A percentile compares a stretch with the other conserved stretches of the same genome.
Conservation (phyloP, 495 filamentous ascomycete genomes). For the Aspergillus panamensis region DNA sequence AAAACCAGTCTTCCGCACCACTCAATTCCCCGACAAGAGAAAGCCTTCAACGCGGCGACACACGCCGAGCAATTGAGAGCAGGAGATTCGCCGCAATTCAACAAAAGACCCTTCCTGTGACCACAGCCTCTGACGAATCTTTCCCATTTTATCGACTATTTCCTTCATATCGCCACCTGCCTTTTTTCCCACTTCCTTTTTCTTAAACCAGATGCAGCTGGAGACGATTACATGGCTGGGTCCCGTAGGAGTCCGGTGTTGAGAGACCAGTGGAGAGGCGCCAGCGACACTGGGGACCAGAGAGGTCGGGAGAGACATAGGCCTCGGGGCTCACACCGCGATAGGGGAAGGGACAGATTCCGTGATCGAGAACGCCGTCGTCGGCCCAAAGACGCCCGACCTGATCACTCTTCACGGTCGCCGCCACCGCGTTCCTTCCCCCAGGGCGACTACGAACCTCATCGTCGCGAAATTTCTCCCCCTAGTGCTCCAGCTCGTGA, state of each 20-base stretch:
- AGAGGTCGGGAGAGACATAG: slow-evolving; percentile 37
- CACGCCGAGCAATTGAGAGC: slow-evolving; percentile 20
- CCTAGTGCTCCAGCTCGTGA: slow-evolving; percentile 30
- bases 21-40: slow-evolving; percentile 26
- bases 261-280: slow-evolving; percentile 56
- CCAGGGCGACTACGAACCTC: slow-evolving; percentile 30
- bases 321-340: slow-evolving; percentile 40
- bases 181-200: slow-evolving; percentile 12
- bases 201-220: slow-evolving; percentile 41
- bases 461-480: slow-evolving; percentile 32
- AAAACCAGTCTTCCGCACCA: slow-evolving; percentile 40
- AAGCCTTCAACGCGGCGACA: slow-evolving; percentile 37
- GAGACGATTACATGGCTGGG: slow-evolving; percentile 51
- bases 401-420: slow-evolving; percentile 33
- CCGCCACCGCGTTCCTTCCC: slow-evolving; percentile 36
- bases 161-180: slow-evolving; percentile 9
- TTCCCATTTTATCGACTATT: slow-evolving; percentile 12
- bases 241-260: slow-evolving; percentile 55
- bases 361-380: slow-evolving; percentile 34
- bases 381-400: slow-evolving; percentile 32
- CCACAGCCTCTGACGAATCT: slow-evolving; percentile 16
- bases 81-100: slow-evolving; percentile 22
- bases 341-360: slow-evolving; percentile 35
- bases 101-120: slow-evolving; percentile 10
- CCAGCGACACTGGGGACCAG: slow-evolving; percentile 40